Percentiles rank a stretch among this genome's conserved stretches.
Conservation (phyloP, 805 yeast genomes). For the Zygosaccharomyces gambellarensis region DNA sequence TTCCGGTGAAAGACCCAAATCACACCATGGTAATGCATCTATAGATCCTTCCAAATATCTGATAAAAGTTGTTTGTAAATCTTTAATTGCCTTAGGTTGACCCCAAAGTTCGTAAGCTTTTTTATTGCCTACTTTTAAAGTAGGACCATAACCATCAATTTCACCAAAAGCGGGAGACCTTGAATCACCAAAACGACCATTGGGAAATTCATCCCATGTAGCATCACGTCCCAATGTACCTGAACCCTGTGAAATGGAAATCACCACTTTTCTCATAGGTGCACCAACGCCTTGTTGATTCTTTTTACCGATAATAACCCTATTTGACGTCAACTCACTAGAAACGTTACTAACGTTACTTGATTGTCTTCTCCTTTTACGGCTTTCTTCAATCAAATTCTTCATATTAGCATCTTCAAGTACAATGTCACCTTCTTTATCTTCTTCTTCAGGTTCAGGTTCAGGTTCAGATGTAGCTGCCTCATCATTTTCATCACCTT, state of each 20-base stretch:
- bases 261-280: conserved; percentile 51
- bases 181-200: conserved; percentile 93
- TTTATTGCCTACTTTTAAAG: conserved; percentile 65
- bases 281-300: conserved; percentile 23
- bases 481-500: conserved; percentile 39
- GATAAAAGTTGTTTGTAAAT: conserved; percentile 62
- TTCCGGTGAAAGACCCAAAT: conserved; percentile 78
- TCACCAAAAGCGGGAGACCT: conserved; percentile 97
- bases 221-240: conserved; percentile 85
- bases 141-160: conserved; percentile 95
- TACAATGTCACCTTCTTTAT: conserved; percentile 32
- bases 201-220: conserved; percentile 96
- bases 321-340: conserved; percentile 39
- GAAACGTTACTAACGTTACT: conserved; percentile 28
- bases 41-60: conserved; percentile 70
- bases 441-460: conserved; percentile 25
- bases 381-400: conserved; percentile 9
- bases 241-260: conserved; percentile 78
- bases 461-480: conserved; percentile 28
- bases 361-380: conserved; percentile 33
- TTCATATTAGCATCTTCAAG: conserved; percentile 22
- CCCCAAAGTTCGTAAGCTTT: conserved; percentile 80
- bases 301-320: conserved; percentile 34
- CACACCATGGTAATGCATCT: conserved; percentile 88
- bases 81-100: conserved; percentile 53